Evolutionary conservation across 2,329 filamentous ascomycete genomes (phyloP).

Genomic region (Aspergillus sp.): DNA sequence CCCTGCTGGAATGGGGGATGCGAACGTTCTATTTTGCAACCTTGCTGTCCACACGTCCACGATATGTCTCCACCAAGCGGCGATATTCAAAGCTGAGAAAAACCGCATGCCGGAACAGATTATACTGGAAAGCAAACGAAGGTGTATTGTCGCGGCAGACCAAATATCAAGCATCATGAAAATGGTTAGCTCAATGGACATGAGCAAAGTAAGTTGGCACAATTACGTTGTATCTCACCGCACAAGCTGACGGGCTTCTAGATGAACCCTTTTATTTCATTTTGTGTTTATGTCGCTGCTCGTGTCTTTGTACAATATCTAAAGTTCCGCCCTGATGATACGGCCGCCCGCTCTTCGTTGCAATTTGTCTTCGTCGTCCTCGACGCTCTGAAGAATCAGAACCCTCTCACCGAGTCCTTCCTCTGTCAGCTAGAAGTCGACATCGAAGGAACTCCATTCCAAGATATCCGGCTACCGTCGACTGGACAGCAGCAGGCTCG

Average conservation of each 20-base stretch:
- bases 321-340: constrained; percentile 86
- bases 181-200: constrained; percentile 86
- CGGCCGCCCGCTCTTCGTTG: constrained; percentile 74
- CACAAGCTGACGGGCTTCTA: constrained; percentile 40
- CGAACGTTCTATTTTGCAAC: constrained; percentile 89
- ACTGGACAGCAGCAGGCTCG: constrained; percentile 6
- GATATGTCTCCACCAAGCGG: constrained; percentile 96
- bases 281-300: constrained; percentile 93
- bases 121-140: constrained; percentile 83
- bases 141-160: constrained; percentile 89
- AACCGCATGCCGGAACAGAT: constrained; percentile 75
- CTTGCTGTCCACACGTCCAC: constrained; percentile 97
- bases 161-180: constrained; percentile 95
- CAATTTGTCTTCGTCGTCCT: constrained; percentile 89
- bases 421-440: constrained; percentile 91
- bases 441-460: constrained; percentile 60
- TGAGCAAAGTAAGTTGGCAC: constrained; percentile 66
- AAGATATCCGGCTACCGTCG: constrained; percentile 15
- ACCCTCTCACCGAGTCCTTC: constrained; percentile 92
- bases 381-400: constrained; percentile 82
- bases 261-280: constrained; percentile 95
- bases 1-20: constrained; percentile 70
- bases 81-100: constrained; percentile 95
- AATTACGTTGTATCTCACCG: neutral
- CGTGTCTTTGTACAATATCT: constrained; percentile 94